phyloP scores from a whole-genome alignment of 2,329 filamentous ascomycete genomes.

The Erysiphe pulchra region DNA sequence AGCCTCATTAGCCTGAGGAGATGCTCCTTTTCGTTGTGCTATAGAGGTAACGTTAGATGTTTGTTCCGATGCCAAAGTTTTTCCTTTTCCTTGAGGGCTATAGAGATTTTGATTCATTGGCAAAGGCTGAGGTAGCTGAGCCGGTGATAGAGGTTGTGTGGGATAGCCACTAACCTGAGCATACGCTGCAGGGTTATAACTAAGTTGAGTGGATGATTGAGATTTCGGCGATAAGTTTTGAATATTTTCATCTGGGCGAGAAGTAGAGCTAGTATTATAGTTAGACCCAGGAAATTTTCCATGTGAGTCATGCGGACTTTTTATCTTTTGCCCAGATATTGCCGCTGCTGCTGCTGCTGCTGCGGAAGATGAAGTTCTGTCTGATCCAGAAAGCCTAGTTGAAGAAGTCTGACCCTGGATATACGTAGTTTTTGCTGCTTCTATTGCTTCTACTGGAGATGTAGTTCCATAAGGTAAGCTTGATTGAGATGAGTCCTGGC shows the following conservation, averaged over 20 bases:
- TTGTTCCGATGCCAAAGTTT: slow-evolving; percentile 6
- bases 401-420: slow-evolving; percentile 21
- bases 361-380: slow-evolving; percentile 24
- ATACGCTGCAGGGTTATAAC: slow-evolving; percentile 59
- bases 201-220: slow-evolving; percentile 25
- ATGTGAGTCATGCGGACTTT: slow-evolving; percentile 9
- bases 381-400: slow-evolving; percentile 22
- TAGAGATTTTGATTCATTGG: slow-evolving; percentile 11
- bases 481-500: slow-evolving; percentile 9
- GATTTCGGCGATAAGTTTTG: slow-evolving; percentile 13
- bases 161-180: slow-evolving; percentile 32
- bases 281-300: slow-evolving; percentile 7
- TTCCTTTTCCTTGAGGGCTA: slow-evolving; percentile 13
- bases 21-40: slow-evolving; percentile 19
- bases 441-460: slow-evolving; percentile 30
- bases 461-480: slow-evolving; percentile 15
- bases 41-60: slow-evolving; percentile 8
- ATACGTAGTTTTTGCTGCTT: slow-evolving; percentile 40
- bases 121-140: slow-evolving; percentile 4
- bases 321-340: slow-evolving; percentile 21
- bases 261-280: slow-evolving; percentile 6
- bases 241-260: slow-evolving; percentile 6
- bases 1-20: slow-evolving; percentile 43
- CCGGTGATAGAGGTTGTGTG: slow-evolving; percentile 16
- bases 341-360: slow-evolving; percentile 31